phyloP scores from a whole-genome alignment of 257 asterid genomes.

The Ilex aquifolium region DNA sequence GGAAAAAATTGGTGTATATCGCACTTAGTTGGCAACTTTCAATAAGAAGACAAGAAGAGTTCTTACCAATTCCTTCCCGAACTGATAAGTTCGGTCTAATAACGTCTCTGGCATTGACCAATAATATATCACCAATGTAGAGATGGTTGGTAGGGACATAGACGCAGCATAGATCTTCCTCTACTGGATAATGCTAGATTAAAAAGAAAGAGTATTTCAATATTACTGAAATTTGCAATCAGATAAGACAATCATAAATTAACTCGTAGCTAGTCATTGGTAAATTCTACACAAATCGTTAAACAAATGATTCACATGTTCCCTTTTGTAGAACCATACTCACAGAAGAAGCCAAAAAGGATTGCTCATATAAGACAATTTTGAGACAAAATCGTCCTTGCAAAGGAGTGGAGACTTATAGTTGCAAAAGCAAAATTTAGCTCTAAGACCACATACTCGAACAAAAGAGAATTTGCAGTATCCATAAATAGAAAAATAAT shows the following conservation, averaged over 20 bases:
- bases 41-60: not conserved
- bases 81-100: conserved; percentile 66
- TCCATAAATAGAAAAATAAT: no score
- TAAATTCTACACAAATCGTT: no score
- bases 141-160: conserved; percentile 76
- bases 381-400: no score
- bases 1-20: not conserved
- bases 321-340: no score
- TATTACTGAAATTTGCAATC: not conserved
- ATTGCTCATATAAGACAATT: no score
- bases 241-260: not conserved
- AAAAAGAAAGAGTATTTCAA: not conserved
- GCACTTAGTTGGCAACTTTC: not conserved
- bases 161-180: conserved; percentile 63
- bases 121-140: conserved; percentile 62
- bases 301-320: no score
- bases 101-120: conserved; percentile 55
- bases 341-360: no score
- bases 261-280: no score
- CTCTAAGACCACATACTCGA: no score
- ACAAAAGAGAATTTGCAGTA: no score
- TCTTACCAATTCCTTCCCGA: conserved; percentile 66
- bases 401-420: no score
- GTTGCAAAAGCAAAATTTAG: no score
- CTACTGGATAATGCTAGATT: conserved; percentile 48